Evolutionary conservation across 495 filamentous ascomycete genomes (phyloP).

Genomic region (Cairneyella variabilis): DNA sequence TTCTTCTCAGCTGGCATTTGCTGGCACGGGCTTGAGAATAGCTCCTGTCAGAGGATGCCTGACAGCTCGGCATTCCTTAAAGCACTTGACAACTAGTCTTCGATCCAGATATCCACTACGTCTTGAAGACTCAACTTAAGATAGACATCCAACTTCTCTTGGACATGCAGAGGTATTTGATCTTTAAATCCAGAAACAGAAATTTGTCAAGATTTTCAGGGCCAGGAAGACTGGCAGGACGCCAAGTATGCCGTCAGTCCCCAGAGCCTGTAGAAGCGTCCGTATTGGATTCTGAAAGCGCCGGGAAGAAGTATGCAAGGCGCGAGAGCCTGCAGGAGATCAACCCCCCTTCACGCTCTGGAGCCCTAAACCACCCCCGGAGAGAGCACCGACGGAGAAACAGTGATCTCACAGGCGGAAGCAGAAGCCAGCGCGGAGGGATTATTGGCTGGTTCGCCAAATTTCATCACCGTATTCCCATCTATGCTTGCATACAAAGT

Average conservation of each 20-base stretch:
- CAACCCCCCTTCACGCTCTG: not conserved
- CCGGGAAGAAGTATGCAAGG: not conserved
- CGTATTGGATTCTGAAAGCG: not conserved
- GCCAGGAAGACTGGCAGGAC: no score
- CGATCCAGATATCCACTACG: no score
- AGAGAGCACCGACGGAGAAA: not conserved
- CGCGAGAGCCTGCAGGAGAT: not conserved
- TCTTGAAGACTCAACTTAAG: no score
- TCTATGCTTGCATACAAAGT: not conserved
- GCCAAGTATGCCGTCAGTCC: no score
- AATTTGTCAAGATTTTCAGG: no score
- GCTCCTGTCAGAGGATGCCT: not conserved
- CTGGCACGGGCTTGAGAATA: not conserved
- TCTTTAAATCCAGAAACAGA: no score
- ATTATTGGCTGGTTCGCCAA: not conserved
- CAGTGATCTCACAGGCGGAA: not conserved
- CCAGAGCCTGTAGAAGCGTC: no score
- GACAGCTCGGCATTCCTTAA: no score
- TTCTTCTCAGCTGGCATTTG: not conserved
- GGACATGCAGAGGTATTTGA: no score
- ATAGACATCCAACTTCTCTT: no score
- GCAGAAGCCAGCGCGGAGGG: not conserved
- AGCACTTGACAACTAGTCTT: no score
- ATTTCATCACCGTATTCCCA: not conserved
- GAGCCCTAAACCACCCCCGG: not conserved